Conservation (phyloP, 345 rosid genomes). For the Rhizophora apiculata region DNA sequence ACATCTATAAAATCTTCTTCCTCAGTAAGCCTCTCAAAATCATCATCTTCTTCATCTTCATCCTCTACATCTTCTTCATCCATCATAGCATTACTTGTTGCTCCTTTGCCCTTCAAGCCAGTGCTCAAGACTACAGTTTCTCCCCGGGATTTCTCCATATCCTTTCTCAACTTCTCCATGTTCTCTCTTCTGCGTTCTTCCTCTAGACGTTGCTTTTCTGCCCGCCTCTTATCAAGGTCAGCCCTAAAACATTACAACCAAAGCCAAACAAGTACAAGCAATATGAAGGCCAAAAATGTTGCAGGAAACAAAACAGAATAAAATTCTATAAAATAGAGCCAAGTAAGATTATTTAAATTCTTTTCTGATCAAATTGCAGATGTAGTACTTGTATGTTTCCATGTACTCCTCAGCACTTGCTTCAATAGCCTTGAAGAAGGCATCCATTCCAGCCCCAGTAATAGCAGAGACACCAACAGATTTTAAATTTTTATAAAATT, state of each 20-base stretch:
- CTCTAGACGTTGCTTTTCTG: slow-evolving; percentile 67
- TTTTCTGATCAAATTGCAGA: background rate
- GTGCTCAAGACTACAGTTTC: slow-evolving; percentile 68
- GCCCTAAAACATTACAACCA: slow-evolving; percentile 34
- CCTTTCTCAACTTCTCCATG: slow-evolving; percentile 65
- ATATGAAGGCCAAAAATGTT: background rate
- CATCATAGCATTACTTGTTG: slow-evolving; percentile 28
- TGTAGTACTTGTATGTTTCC: slow-evolving; percentile 63
- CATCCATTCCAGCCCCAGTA: slow-evolving; percentile 76
- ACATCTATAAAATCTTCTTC: slow-evolving; percentile 48
- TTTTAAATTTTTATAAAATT: slow-evolving; percentile 60
- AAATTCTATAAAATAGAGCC: background rate
- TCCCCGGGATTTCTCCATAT: slow-evolving; percentile 68
- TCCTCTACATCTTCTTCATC: slow-evolving; percentile 42
- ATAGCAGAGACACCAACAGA: slow-evolving; percentile 84
- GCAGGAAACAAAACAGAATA: background rate
- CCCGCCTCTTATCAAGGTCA: slow-evolving; percentile 72
- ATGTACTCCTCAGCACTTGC: slow-evolving; percentile 70
- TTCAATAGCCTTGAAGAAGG: slow-evolving; percentile 65
- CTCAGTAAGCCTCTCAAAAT: slow-evolving; percentile 27
- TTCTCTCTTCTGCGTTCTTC: slow-evolving; percentile 52
- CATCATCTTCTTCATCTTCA: slow-evolving; percentile 37
- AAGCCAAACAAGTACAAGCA: background rate
- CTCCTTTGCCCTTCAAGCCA: slow-evolving; percentile 48
- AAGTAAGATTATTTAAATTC: background rate